phyloP scores from a whole-genome alignment of 495 filamentous ascomycete genomes.

The Alectoria sarmentosa region DNA sequence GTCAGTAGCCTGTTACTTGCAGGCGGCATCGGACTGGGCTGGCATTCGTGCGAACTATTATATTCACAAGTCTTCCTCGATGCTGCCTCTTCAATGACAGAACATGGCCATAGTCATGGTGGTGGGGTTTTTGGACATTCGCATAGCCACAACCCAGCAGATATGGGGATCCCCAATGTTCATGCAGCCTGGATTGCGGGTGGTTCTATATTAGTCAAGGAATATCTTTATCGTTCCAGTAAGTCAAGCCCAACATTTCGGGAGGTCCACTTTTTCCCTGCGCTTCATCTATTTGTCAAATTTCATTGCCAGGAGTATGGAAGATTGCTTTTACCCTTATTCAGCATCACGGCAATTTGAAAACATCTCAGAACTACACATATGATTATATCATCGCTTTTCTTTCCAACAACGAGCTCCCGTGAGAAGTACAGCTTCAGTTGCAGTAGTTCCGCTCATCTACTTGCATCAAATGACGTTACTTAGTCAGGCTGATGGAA shows the following conservation, averaged over 20 bases:
- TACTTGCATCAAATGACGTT: background rate
- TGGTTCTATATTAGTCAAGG: conserved; percentile 84
- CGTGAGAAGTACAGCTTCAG: background rate
- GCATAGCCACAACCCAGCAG: conserved; percentile 48
- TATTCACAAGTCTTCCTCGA: conserved; percentile 77
- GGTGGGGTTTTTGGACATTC: conserved; percentile 30
- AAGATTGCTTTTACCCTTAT: background rate
- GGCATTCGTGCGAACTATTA: conserved; percentile 65
- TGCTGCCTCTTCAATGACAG: conserved; percentile 51
- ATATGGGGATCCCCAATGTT: conserved; percentile 62
- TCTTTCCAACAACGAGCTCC: background rate
- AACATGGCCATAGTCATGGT: conserved; percentile 52
- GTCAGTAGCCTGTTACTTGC: conserved; percentile 82
- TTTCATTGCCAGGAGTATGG: background rate
- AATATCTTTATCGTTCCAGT: conserved; percentile 97
- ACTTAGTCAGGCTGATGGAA: background rate
- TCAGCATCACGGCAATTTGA: background rate
- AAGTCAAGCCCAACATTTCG: conserved; percentile 34
- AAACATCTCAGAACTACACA: background rate
- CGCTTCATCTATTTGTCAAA: background rate
- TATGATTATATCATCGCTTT: background rate
- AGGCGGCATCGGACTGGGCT: conserved; percentile 86
- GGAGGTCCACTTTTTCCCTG: background rate
- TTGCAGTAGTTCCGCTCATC: background rate
- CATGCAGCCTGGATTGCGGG: conserved; percentile 95